Evolutionary conservation across 2,329 filamentous ascomycete genomes (phyloP).

Genomic region (Arthrobotrys iridis): DNA sequence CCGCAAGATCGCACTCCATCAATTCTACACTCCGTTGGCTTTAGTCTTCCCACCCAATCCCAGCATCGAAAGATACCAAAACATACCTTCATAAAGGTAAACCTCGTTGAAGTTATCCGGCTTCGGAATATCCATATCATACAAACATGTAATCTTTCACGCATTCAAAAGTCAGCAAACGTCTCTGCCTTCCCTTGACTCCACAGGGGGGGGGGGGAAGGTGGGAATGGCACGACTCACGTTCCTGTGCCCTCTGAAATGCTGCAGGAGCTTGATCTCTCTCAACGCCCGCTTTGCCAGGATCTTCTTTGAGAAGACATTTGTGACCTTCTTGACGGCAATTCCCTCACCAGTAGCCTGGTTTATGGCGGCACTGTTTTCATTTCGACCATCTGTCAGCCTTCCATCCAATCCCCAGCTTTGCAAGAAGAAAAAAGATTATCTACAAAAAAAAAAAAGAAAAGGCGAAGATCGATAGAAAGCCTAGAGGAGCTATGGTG

Average conservation of each 20-base stretch:
- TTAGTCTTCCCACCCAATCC: slow-evolving; percentile 31
- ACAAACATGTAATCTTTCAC: slow-evolving; percentile 93
- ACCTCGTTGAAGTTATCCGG: slow-evolving; percentile 99
- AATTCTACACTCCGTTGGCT: slow-evolving; percentile 72
- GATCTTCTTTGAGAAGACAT: slow-evolving; percentile 99
- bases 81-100: slow-evolving; percentile 93
- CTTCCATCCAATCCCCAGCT: no score
- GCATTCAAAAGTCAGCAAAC: slow-evolving; percentile 38
- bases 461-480: no score
- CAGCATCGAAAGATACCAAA: neutral
- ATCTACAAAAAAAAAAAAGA: no score
- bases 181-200: slow-evolving; percentile 11
- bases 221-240: slow-evolving; percentile 65
- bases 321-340: slow-evolving; percentile 99
- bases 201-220: neutral
- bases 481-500: no score
- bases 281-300: slow-evolving; percentile 95
- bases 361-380: slow-evolving; percentile 84
- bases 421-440: no score
- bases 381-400: slow-evolving; percentile 6
- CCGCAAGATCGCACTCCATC: slow-evolving; percentile 98
- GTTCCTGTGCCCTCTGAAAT: slow-evolving; percentile 91
- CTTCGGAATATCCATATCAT: slow-evolving; percentile 98
- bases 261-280: slow-evolving; percentile 98
- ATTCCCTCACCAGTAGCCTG: slow-evolving; percentile 90